Conservation (phyloP, 2,329 filamentous ascomycete species). For the Niveomyces coronatus region DNA sequence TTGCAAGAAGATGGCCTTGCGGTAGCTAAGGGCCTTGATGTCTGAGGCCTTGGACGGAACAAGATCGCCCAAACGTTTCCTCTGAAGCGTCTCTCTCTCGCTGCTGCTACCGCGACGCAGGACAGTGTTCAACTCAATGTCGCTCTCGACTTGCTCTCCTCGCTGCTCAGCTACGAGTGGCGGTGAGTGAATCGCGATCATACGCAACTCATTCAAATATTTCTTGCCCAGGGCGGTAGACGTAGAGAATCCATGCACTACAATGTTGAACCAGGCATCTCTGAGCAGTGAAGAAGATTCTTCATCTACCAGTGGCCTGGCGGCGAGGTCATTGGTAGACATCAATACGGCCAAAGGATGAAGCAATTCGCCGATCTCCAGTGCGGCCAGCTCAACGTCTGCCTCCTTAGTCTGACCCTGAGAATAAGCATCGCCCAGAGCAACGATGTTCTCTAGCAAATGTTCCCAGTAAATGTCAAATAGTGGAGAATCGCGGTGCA, state of each 20-base stretch:
- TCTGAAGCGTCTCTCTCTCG: conserved; percentile 69
- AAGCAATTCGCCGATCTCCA: conserved; percentile 79
- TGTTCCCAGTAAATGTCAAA: conserved; percentile 79
- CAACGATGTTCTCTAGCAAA: conserved; percentile 77
- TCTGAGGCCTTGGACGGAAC: conserved; percentile 69
- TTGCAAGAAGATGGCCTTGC: conserved; percentile 85
- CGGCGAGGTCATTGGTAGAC: conserved; percentile 50
- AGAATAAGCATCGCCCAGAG: conserved; percentile 77
- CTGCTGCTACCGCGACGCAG: conserved; percentile 75
- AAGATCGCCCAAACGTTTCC: conserved; percentile 62
- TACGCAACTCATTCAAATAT: conserved; percentile 65
- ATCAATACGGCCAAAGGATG: conserved; percentile 81
- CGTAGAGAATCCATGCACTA: conserved; percentile 80
- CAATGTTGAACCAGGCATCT: conserved; percentile 97
- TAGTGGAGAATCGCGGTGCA: conserved; percentile 58
- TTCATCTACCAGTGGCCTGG: conserved; percentile 44
- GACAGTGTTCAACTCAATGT: conserved; percentile 93
- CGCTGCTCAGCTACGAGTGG: conserved; percentile 82
- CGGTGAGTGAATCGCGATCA: conserved; percentile 78
- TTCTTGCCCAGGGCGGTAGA: conserved; percentile 62
- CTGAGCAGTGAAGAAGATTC: conserved; percentile 65
- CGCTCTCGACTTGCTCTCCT: conserved; percentile 84
- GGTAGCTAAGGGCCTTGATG: conserved; percentile 74
- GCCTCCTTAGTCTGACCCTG: conserved; percentile 62
- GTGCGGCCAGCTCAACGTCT: conserved; percentile 72